phyloP scores from a whole-genome alignment of 352 stramenopile genomes.

The Globisporangium recalcitrans region DNA sequence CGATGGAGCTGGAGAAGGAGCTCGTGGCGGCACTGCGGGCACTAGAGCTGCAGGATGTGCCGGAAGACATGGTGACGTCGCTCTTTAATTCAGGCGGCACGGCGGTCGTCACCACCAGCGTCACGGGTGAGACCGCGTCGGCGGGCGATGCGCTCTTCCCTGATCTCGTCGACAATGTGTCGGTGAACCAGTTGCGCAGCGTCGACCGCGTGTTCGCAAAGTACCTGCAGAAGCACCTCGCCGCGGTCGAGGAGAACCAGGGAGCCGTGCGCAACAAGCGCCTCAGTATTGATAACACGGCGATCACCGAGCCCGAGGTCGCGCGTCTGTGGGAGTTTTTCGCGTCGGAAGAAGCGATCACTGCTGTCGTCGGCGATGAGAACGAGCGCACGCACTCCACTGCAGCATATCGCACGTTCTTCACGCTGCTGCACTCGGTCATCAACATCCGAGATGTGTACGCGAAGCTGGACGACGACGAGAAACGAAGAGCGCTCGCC shows the following conservation, averaged over 20 bases:
- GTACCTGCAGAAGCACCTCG: slow-evolving; percentile 41
- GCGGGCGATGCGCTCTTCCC: slow-evolving; percentile 20
- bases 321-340: slow-evolving; percentile 56
- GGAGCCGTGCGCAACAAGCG: background rate
- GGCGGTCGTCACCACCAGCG: slow-evolving; percentile 23
- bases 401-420: slow-evolving; percentile 60
- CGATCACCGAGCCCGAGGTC: slow-evolving; percentile 15
- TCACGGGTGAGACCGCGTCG: slow-evolving; percentile 14
- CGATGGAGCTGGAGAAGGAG: slow-evolving; percentile 48
- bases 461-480: slow-evolving; percentile 24
- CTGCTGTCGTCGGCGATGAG: slow-evolving; percentile 30
- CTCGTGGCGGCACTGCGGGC: slow-evolving; percentile 52
- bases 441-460: slow-evolving; percentile 62
- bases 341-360: slow-evolving; percentile 40
- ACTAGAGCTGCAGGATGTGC: slow-evolving; percentile 52
- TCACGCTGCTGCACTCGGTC: slow-evolving; percentile 50
- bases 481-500: slow-evolving; percentile 37
- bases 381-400: slow-evolving; percentile 23
- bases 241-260: slow-evolving; percentile 7
- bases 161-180: slow-evolving; percentile 31
- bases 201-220: slow-evolving; percentile 52
- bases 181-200: slow-evolving; percentile 36
- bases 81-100: slow-evolving; percentile 74
- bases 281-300: slow-evolving; percentile 6
- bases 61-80: slow-evolving; percentile 37